These are phyloP conservation scores for Solanum acaule DNA, from an alignment of 257 asterid genomes.

Conservation along the genomic window DNA sequence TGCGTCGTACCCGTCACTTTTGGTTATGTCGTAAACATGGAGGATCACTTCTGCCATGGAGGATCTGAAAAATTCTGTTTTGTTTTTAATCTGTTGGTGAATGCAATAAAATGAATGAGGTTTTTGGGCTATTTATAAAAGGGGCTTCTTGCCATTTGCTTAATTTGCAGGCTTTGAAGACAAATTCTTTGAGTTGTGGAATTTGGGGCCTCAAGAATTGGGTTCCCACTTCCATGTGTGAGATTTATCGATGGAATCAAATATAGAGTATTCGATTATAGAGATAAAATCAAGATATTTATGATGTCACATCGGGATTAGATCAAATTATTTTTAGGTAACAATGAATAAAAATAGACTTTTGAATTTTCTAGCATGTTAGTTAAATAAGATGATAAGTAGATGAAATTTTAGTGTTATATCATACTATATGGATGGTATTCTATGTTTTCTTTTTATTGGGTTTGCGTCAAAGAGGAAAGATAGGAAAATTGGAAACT, in stretches of 20 bases:
- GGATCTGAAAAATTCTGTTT: not conserved
- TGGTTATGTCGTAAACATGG: not conserved
- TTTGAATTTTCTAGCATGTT: not conserved
- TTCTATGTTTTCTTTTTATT: too few species aligned
- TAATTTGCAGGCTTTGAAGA: too few species aligned
- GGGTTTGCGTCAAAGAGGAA: too few species aligned
- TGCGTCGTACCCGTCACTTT: not conserved
- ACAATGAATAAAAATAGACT: not conserved
- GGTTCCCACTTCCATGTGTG: not conserved
- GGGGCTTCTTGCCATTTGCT: not conserved
- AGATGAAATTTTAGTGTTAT: too few species aligned
- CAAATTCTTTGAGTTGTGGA: not conserved
- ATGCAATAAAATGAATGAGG: not conserved
- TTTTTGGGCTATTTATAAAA: not conserved
- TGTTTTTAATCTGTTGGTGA: not conserved
- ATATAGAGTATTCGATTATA: not conserved
- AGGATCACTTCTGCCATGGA: not conserved
- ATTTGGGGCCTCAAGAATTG: not conserved
- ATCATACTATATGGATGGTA: too few species aligned
- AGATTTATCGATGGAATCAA: not conserved
- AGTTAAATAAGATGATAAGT: not conserved
- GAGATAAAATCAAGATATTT: not conserved
- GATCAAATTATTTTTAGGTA: too few species aligned
- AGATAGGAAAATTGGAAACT: too few species aligned
- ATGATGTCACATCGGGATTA: not conserved